Base-by-base conservation (phyloP, 495 filamentous ascomycete genomes). In the Talaromyces nanjingensis region DNA sequence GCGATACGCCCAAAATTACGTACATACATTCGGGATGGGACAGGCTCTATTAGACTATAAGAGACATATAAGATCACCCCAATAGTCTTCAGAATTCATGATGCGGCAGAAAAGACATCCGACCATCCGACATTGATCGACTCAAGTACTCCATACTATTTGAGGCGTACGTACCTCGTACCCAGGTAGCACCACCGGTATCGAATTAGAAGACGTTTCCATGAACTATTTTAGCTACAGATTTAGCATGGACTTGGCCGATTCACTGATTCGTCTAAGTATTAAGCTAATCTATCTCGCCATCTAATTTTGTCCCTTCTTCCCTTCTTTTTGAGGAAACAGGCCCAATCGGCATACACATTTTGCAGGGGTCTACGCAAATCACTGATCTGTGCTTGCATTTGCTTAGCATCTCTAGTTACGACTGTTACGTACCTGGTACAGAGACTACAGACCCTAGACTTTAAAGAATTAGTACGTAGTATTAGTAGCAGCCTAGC, bases 311-410 rank as follows among this genome's bases (percentile, higher is more conserved):
- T 55, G 20, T 55, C 24, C 9, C 9, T 29, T 24, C 11, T 24
- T 29, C 12, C 22, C 52, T 25, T 25, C n/a, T 55, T 29, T 24
- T 27, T 55, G 20, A 55, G 11, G 8, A 49, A 20, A 49, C 45
- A 20, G n/a, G 18, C 45, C 45, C 45, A 49, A 49, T 49, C 45
- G n/a, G 55, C 14, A 60, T 31, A 61, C 22, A 54, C 27, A 42
- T 16, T 39, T 33, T 34, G n/a, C 27, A 22, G 20, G 39, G 60
- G 39, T 53, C 39, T 22, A 49, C 16, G 31, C 39, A 31, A 16
- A 62, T 42, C 39, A 45, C 42, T 31, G 22, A 20, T 60, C 58
- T 37, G 58, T 60, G 53, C 53, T 56, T 56, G 53, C 53, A 56
- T 56, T 29, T 25, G 39, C 49, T 49, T 16, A 22, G 29, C 25